Base-by-base conservation (phyloP, 345 rosid genomes). In the Hevea brasiliensis region DNA sequence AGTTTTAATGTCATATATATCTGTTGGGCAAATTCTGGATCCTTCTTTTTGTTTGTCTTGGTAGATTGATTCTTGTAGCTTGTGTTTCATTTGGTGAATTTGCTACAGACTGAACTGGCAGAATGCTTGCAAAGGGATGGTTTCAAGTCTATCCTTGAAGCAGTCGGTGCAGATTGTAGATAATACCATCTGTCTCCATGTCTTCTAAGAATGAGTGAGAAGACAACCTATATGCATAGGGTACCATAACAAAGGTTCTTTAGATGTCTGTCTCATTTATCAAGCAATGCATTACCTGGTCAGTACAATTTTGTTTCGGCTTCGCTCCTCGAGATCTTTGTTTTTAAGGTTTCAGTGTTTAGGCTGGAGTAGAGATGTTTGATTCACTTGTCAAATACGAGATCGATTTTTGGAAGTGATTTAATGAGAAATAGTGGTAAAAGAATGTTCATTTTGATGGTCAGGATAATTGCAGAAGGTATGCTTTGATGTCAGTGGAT, bases 111-210 rank as follows among this genome's bases (percentile, higher is more conserved):
- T 77, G 99, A 92, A 76, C 80, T 95, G 35, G 94, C 92, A 0
- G 86, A 79, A 53, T 95, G 98, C 83, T 77, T 95, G 67, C 90
- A 95, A 79, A 87, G 90, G 77, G 99, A 95, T 69, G 98, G 97
- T 42, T 95, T 95, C 84, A 92, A 92, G 83, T 86, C 94, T 14
- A 75, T 87, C 48, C 66, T 77, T 14, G 99, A 95, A 83, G 99
- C 95, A 48, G 90, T 92, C 20, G 98, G 98, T 74, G 93, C 94
- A 1, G 97, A 94, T 80, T 89, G 83, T 85, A 84, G 93, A 81
- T 90, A n/a, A 71, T 67, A 24, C 11, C 35, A 20, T 44, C 44
- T n/a, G 42, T 42, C 18, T 26, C 7, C 29, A 27, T 6, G 44
- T 18, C 14, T 65, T 57, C n/a, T 1, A n/a, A 55, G 13, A 42